Evolutionary conservation across 2,329 filamentous ascomycete species (phyloP).

Genomic region (Clarireedia monteithiana): DNA sequence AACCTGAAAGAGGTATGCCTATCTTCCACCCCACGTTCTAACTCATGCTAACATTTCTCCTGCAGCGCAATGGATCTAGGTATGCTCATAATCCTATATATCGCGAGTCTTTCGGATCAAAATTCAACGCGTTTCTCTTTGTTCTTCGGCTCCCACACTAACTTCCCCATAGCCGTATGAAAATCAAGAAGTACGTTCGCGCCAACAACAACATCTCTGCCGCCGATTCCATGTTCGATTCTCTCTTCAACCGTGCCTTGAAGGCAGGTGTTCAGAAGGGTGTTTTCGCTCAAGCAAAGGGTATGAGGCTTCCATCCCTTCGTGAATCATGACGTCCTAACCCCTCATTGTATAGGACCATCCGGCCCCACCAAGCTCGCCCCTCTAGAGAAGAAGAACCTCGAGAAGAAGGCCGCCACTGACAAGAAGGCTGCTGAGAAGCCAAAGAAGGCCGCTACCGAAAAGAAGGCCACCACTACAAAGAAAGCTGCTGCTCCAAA

Average conservation of each 20-base stretch:
- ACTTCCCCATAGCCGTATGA: constrained; percentile 43
- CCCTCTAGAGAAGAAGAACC: constrained; percentile 9
- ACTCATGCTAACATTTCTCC: constrained; percentile 12
- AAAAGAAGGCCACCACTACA: constrained; percentile 28
- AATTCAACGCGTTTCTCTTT: constrained; percentile 23
- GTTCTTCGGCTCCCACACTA: constrained; percentile 10
- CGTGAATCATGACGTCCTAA: constrained; percentile 19
- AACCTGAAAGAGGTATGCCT: constrained; percentile 28
- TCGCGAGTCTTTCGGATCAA: background rate
- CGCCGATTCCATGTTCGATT: constrained; percentile 51
- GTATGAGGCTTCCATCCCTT: constrained; percentile 39
- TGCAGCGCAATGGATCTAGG: constrained; percentile 29
- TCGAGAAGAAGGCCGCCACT: constrained; percentile 18
- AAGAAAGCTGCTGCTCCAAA: constrained; percentile 33
- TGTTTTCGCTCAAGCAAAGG: constrained; percentile 64
- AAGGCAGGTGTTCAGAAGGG: constrained; percentile 59
- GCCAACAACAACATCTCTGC: constrained; percentile 60
- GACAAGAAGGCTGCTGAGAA: constrained; percentile 31
- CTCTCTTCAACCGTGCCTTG: constrained; percentile 63
- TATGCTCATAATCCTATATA: constrained; percentile 14
- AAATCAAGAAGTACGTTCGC: constrained; percentile 68
- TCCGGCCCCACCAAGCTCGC: constrained; percentile 66
- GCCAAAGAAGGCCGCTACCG: constrained; percentile 23
- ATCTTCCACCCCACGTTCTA: background rate
- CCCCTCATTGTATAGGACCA: constrained; percentile 39